Base-by-base conservation (phyloP, 257 asterid species). In the Solanum peruvianum region DNA sequence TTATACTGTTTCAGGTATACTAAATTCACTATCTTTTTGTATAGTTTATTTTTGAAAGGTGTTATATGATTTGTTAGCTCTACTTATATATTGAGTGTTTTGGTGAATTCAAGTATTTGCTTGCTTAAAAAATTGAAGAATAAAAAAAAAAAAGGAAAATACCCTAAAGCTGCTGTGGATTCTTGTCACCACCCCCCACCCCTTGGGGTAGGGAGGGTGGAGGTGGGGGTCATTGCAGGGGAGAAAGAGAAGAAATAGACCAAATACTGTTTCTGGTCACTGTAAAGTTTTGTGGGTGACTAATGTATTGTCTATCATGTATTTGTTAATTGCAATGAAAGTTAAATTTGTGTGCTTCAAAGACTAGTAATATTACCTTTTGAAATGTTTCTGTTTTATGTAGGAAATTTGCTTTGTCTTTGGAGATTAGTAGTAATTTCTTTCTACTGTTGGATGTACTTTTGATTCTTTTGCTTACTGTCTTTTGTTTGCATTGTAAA, bases 1-100 rank as follows among this genome's bases (percentile, higher is more conserved):
- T 80, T 91, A 90, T 71, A 88, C 96, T 14, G 95, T 91, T 73
- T 90, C 92, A 89, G 96, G 93, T 93, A 90, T n/a, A 20, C 62
- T 81, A 1, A 64, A 27, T 75, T 80, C 39, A 33, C 49, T 82
- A 69, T 78, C 25, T 87, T 44, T 56, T 27, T 62, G 20, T 37
- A 3, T 67, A 12, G 9, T 70, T 84, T 25, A 2, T 41, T 20
- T 45, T 84, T 64, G 62, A 64, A 84, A 60, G 56, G 52, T 4
- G 44, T 84, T 5, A 5, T 35, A 66, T 84, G 11, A 18, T 58
- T 39, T n/a, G 52, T 15, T 41, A 84, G 87, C 27, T 84, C 76
- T 85, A 70, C 11, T 16, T 64, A 39, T 16, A 29, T 29, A 62
- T 41, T 41, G 75, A 60, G n/a, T 37, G 9, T 9, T 84, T 69